Percentiles rank a stretch among this genome's conserved stretches.
Conservation (phyloP, 495 filamentous ascomycete species). For the Hyaloscypha bicolor region DNA sequence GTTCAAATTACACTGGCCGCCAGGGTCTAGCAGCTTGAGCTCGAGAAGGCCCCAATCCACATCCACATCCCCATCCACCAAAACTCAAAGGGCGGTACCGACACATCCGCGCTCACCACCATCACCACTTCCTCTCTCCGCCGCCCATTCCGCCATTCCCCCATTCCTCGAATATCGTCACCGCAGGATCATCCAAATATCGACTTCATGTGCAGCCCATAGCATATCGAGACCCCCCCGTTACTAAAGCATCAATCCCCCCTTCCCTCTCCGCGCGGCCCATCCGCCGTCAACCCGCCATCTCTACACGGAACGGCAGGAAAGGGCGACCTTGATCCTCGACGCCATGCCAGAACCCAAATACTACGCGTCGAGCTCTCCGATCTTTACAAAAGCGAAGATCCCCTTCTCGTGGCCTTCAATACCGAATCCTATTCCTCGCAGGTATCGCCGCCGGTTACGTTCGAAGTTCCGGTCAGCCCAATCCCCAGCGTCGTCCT, state of each 20-base stretch:
- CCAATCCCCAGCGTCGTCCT: conserved; percentile 68
- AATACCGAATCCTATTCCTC: conserved; percentile 61
- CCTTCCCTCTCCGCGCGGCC: conserved; percentile 5
- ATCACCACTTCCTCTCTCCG: neutral
- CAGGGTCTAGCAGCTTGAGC: neutral
- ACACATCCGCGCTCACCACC: conserved; percentile 3
- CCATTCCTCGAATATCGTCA: neutral
- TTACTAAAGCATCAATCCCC: conserved; percentile 14
- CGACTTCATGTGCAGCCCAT: conserved; percentile 31
- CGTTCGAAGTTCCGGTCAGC: conserved; percentile 73
- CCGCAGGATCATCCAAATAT: conserved; percentile 11
- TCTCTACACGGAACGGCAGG: neutral
- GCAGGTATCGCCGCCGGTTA: conserved; percentile 71
- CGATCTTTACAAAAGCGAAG: conserved; percentile 31
- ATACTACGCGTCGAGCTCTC: conserved; percentile 20
- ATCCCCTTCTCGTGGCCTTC: conserved; percentile 34
- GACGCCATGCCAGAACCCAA: conserved; percentile 23
- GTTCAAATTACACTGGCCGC: neutral
- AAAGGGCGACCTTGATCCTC: conserved; percentile 1
- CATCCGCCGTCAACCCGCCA: conserved; percentile 4
- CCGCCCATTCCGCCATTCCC: neutral
- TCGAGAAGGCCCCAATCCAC: neutral
- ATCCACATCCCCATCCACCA: neutral
- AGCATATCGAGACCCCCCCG: conserved; percentile 11
- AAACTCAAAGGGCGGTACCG: neutral